These are phyloP conservation scores for Adansonia rubrostipa DNA, from an alignment of 441 rosid genomes.

Conservation along the genomic window DNA sequence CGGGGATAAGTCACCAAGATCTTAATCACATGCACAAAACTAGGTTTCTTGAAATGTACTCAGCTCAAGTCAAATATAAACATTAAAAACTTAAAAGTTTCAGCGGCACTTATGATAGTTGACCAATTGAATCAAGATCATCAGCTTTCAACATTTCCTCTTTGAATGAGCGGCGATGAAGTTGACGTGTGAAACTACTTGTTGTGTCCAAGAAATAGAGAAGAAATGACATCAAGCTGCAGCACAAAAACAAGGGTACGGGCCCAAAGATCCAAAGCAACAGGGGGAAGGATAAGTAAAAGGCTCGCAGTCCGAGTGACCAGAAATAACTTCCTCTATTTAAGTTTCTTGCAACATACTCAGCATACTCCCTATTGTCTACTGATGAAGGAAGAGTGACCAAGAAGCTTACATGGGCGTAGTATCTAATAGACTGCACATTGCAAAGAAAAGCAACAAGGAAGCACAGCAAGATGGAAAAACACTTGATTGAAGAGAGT, in stretches of 20 bases:
- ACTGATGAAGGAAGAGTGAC: slow-evolving; percentile 60
- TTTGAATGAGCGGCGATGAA: slow-evolving; percentile 58
- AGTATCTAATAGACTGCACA: slow-evolving; percentile 87
- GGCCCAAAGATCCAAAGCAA: slow-evolving; percentile 93
- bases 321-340: slow-evolving; percentile 88
- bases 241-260: slow-evolving; percentile 82
- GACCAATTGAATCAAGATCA: slow-evolving; percentile 54
- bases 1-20: not conserved
- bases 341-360: slow-evolving; percentile 75
- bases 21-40: not conserved
- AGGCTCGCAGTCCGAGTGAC: slow-evolving; percentile 88
- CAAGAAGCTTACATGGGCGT: slow-evolving; percentile 84
- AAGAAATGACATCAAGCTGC: slow-evolving; percentile 57
- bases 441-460: slow-evolving; percentile 89
- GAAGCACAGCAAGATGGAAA: slow-evolving; percentile 77
- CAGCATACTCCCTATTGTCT: slow-evolving; percentile 58
- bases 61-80: not conserved
- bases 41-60: not conserved
- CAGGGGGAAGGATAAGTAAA: slow-evolving; percentile 85
- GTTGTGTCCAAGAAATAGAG: slow-evolving; percentile 90
- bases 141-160: slow-evolving; percentile 34
- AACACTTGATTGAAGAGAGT: slow-evolving; percentile 73
- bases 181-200: slow-evolving; percentile 59
- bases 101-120: slow-evolving; percentile 36
- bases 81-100: not conserved